These are phyloP conservation scores for Rachicladosporium sp. DNA, from an alignment of 2,329 filamentous ascomycete species.

Conservation along the genomic window DNA sequence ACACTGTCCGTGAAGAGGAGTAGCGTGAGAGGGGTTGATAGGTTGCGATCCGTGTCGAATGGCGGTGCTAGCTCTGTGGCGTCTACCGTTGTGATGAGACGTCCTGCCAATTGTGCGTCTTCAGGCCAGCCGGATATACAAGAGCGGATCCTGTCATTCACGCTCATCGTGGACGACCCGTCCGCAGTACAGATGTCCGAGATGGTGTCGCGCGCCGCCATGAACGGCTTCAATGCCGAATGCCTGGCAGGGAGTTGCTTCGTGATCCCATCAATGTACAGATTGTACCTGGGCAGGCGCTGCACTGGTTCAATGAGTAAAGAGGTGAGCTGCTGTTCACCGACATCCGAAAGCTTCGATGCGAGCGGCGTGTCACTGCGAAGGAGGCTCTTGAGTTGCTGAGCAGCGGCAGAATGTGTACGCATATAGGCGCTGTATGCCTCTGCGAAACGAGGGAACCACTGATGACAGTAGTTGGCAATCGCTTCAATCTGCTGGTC, in stretches of 20 bases:
- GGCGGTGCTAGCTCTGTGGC: conserved; percentile 65
- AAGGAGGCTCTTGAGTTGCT: conserved; percentile 65
- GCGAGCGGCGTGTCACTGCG: conserved; percentile 71
- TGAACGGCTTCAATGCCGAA: conserved; percentile 67
- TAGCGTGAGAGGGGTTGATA: conserved; percentile 47
- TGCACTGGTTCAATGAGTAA: conserved; percentile 94
- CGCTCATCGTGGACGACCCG: conserved; percentile 45
- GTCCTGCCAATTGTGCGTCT: conserved; percentile 51
- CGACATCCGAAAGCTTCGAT: conserved; percentile 65
- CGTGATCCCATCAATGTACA: conserved; percentile 93
- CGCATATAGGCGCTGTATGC: conserved; percentile 90
- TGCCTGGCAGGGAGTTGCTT: conserved; percentile 75
- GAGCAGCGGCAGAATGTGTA: conserved; percentile 75
- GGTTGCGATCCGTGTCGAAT: conserved; percentile 36
- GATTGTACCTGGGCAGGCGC: conserved; percentile 80
- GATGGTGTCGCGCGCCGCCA: conserved; percentile 85
- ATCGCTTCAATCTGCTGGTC: conserved; percentile 56
- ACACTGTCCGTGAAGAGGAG: conserved; percentile 76
- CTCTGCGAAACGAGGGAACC: conserved; percentile 85
- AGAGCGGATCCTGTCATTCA: conserved; percentile 51
- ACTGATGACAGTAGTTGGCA: conserved; percentile 71
- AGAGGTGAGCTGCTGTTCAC: conserved; percentile 83
- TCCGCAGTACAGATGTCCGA: conserved; percentile 81
- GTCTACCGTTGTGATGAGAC: conserved; percentile 71
- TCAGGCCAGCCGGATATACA: conserved; percentile 19